Percentiles rank a stretch among this genome's conserved stretches.
These are phyloP conservation scores for Trichocomaceae sp. DNA, from an alignment of 2,329 filamentous ascomycete genomes.

Conservation along the genomic window DNA sequence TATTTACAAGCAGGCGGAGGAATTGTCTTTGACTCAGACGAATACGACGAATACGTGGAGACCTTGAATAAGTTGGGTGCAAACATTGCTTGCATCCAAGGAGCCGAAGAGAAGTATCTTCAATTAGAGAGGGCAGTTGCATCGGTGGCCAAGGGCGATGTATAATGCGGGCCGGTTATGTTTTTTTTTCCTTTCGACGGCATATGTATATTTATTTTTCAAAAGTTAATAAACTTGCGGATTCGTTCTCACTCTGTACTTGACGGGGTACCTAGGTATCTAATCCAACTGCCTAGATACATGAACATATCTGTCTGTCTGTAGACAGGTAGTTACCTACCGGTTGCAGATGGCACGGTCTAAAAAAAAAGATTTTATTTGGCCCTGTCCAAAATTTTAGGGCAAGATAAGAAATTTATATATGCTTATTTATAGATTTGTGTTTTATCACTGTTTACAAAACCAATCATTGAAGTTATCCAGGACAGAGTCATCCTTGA, in stretches of 20 bases:
- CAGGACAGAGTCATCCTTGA: slow-evolving; percentile 9
- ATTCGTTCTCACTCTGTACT: not conserved
- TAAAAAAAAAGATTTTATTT: too few species aligned
- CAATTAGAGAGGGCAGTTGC: slow-evolving; percentile 31
- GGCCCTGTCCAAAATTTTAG: too few species aligned
- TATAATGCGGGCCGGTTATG: not conserved
- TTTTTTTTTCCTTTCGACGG: not conserved
- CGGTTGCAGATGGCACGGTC: too few species aligned
- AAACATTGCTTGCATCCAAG: slow-evolving; percentile 80
- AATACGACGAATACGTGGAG: slow-evolving; percentile 86
- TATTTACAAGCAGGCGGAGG: slow-evolving; percentile 84
- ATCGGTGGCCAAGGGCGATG: not conserved
- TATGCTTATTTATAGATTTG: too few species aligned
- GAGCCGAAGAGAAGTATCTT: slow-evolving; percentile 66
- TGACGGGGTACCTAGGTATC: not conserved
- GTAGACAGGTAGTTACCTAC: too few species aligned
- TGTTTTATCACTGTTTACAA: too few species aligned
- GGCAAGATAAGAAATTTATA: too few species aligned
- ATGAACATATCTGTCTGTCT: not conserved
- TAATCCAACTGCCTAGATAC: not conserved
- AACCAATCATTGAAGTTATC: slow-evolving; percentile 10
- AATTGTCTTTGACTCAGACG: slow-evolving; percentile 91
- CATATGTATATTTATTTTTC: not conserved
- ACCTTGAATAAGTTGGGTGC: slow-evolving; percentile 94
- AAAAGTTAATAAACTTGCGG: not conserved